A percentile compares a stretch with the other conserved stretches of the same genome.
phyloP scores from a whole-genome alignment of 2,329 filamentous ascomycete species.

The Gremmenia infestans region DNA sequence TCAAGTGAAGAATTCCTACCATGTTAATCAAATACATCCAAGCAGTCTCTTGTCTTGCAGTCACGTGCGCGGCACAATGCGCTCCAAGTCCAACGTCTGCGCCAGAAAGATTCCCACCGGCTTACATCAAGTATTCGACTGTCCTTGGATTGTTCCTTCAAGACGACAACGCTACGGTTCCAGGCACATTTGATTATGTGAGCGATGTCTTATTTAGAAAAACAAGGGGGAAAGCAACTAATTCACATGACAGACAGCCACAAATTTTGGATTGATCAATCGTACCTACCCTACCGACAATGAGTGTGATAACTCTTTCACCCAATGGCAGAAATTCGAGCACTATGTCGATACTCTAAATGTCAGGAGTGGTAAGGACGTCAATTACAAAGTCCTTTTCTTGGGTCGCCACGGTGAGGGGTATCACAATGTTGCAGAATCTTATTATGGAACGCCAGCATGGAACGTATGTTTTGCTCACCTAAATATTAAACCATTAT shows the following conservation, averaged over 20 bases:
- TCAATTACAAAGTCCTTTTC: constrained; percentile 62
- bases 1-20: not conserved
- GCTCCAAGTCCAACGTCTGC: not conserved
- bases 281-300: constrained; percentile 54
- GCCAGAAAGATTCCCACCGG: not conserved
- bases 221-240: not conserved
- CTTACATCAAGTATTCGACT: constrained; percentile 53
- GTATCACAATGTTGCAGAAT: constrained; percentile 56
- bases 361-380: constrained; percentile 37
- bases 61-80: not conserved
- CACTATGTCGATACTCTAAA: constrained; percentile 54
- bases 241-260: constrained; percentile 41
- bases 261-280: constrained; percentile 63
- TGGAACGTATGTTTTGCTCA: constrained; percentile 53
- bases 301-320: constrained; percentile 38
- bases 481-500: not conserved
- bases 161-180: constrained; percentile 51
- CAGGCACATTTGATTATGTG: constrained; percentile 60
- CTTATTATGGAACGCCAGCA: constrained; percentile 60
- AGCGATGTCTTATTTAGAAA: constrained; percentile 17
- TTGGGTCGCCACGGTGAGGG: constrained; percentile 35
- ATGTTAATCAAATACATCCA: not conserved
- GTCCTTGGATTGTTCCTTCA: constrained; percentile 60
- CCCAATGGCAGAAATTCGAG: constrained; percentile 62
- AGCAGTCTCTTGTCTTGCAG: not conserved